Evolutionary conservation across 192 early-diverging fungal genomes (phyloP).

Genomic region (Funneliformis mosseae): DNA sequence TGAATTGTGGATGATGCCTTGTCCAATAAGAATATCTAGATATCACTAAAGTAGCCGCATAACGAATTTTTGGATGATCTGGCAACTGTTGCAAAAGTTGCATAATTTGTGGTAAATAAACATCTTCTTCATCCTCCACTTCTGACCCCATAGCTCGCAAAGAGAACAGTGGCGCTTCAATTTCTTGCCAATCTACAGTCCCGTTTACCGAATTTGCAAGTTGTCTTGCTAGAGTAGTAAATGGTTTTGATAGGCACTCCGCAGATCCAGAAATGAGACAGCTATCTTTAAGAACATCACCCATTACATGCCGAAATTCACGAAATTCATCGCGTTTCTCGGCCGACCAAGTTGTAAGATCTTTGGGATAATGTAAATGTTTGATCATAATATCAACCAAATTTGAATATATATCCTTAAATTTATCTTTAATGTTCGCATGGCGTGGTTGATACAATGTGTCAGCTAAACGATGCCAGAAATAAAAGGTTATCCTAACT

Average conservation of each 20-base stretch:
- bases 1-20: slow-evolving; percentile 79
- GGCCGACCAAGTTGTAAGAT: slow-evolving; percentile 68
- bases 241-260: slow-evolving; percentile 65
- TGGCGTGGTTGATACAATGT: slow-evolving; percentile 51
- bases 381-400: slow-evolving; percentile 83
- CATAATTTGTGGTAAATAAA: slow-evolving; percentile 91
- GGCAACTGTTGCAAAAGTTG: slow-evolving; percentile 83
- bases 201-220: slow-evolving; percentile 47
- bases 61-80: slow-evolving; percentile 90
- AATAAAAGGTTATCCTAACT: slow-evolving; percentile 86
- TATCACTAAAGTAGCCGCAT: slow-evolving; percentile 95
- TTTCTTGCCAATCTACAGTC: slow-evolving; percentile 79
- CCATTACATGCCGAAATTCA: slow-evolving; percentile 95
- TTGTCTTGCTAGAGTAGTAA: slow-evolving; percentile 32
- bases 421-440: slow-evolving; percentile 54
- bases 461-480: slow-evolving; percentile 86
- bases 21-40: slow-evolving; percentile 97
- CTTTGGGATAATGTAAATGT: slow-evolving; percentile 87
- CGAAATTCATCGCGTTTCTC: slow-evolving; percentile 96
- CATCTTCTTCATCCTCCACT: slow-evolving; percentile 68
- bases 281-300: slow-evolving; percentile 96
- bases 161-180: slow-evolving; percentile 95
- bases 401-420: slow-evolving; percentile 62
- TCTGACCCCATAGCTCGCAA: slow-evolving; percentile 91
- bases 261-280: slow-evolving; percentile 80